phyloP scores from a whole-genome alignment of 192 early-diverging fungal species.

The Podila horticola region DNA sequence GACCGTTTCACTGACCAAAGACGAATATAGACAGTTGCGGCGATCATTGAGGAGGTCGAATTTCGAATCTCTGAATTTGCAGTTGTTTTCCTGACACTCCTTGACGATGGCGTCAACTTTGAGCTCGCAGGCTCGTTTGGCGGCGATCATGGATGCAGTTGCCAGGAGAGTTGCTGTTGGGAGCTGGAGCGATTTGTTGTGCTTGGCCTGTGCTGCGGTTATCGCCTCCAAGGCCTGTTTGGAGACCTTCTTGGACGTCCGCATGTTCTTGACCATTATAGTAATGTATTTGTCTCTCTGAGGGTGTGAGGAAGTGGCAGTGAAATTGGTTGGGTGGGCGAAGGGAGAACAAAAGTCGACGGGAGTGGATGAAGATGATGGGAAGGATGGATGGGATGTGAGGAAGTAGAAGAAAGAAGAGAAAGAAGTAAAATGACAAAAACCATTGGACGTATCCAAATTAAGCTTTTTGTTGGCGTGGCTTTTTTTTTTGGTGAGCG shows the following conservation, averaged over 20 bases:
- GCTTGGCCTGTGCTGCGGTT: slow-evolving; percentile 28
- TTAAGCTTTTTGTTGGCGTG: too few species aligned
- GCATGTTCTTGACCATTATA: slow-evolving; percentile 27
- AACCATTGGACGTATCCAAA: too few species aligned
- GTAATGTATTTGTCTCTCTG: not conserved
- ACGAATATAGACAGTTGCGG: slow-evolving; percentile 44
- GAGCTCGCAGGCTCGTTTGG: slow-evolving; percentile 24
- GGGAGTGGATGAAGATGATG: not conserved
- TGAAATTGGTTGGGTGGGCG: not conserved
- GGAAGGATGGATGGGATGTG: not conserved
- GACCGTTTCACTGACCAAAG: slow-evolving; percentile 42
- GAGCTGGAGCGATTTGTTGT: slow-evolving; percentile 33
- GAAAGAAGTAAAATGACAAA: not conserved
- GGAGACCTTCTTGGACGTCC: slow-evolving; percentile 21
- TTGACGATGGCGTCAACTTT: slow-evolving; percentile 50
- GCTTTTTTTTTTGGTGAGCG: too few species aligned
- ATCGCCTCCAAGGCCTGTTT: slow-evolving; percentile 8
- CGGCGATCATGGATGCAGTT: slow-evolving; percentile 34
- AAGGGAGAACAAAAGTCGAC: not conserved
- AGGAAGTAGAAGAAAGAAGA: not conserved
- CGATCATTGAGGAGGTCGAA: slow-evolving; percentile 49
- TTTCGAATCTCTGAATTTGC: slow-evolving; percentile 45
- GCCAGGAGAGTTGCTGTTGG: slow-evolving; percentile 35
- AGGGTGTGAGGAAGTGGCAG: not conserved
- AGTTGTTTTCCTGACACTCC: slow-evolving; percentile 40